These are phyloP conservation scores for Houttuynia cordata DNA, from an alignment of 164 flowering plant species.

Conservation along the genomic window DNA sequence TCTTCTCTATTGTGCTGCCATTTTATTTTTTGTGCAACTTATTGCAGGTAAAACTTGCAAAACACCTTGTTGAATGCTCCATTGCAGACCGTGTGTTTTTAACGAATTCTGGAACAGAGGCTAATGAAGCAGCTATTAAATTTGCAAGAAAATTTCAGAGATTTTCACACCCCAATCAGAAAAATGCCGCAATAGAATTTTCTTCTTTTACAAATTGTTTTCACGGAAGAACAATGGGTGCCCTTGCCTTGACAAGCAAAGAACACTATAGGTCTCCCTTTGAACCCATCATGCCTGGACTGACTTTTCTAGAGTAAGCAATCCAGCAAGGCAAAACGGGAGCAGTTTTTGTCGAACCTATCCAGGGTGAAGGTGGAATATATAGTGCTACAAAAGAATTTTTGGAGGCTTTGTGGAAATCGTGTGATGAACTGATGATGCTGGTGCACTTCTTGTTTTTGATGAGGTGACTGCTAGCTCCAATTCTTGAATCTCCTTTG, in stretches of 20 bases:
- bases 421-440: slow-evolving; percentile 81
- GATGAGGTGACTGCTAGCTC: slow-evolving; percentile 55
- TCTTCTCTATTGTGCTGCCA: no score
- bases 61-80: slow-evolving; percentile 57
- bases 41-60: slow-evolving; percentile 65
- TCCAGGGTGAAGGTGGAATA: slow-evolving; percentile 98
- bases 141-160: slow-evolving; percentile 82
- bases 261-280: slow-evolving; percentile 73
- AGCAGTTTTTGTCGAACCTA: slow-evolving; percentile 92
- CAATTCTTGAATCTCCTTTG: no score
- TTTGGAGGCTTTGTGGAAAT: slow-evolving; percentile 46
- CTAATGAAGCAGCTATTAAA: slow-evolving; percentile 96
- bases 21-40: background rate
- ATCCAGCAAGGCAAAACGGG: slow-evolving; percentile 58
- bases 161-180: slow-evolving; percentile 30
- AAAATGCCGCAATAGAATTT: slow-evolving; percentile 56
- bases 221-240: slow-evolving; percentile 95
- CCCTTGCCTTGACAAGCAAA: slow-evolving; percentile 93
- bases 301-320: slow-evolving; percentile 59
- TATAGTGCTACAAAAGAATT: slow-evolving; percentile 72
- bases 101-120: slow-evolving; percentile 89
- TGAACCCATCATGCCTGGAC: slow-evolving; percentile 97
- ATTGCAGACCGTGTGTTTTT: slow-evolving; percentile 92
- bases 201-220: slow-evolving; percentile 65
- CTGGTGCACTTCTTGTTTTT: slow-evolving; percentile 73